phyloP scores from a whole-genome alignment of 2,329 filamentous ascomycete genomes.

The Colletotrichum sp. region DNA sequence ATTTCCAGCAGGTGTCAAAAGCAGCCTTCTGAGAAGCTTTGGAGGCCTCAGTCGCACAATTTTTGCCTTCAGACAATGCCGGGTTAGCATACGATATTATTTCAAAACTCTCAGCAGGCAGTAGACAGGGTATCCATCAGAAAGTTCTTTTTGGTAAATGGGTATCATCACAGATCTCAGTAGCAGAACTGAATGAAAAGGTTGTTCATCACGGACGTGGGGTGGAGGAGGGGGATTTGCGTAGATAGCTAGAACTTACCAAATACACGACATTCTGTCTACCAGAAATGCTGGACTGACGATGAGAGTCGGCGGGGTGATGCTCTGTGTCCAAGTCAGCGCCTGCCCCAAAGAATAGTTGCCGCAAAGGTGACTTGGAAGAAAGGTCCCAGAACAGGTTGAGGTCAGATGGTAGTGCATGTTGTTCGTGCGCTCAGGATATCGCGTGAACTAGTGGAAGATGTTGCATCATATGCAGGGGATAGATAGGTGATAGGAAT shows the following conservation, averaged over 20 bases:
- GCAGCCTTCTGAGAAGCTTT: background rate
- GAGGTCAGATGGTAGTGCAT: constrained; percentile 79
- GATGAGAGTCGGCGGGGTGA: background rate
- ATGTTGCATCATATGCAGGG: constrained; percentile 52
- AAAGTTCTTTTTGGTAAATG: constrained; percentile 69
- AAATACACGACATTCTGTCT: background rate
- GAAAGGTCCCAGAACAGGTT: background rate
- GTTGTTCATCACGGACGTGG: constrained; percentile 65
- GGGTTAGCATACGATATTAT: background rate
- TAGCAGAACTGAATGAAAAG: constrained; percentile 75
- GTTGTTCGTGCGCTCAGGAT: constrained; percentile 67
- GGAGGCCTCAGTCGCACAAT: background rate
- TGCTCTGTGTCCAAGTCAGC: background rate
- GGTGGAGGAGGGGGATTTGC: background rate
- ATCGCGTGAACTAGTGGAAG: constrained; percentile 66
- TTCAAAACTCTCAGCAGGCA: background rate
- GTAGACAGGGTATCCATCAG: constrained; percentile 44
- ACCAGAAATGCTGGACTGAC: background rate
- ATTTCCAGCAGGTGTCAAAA: background rate
- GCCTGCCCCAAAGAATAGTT: background rate
- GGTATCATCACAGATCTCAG: constrained; percentile 72
- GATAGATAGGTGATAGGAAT: constrained; percentile 7
- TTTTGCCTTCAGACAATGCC: background rate
- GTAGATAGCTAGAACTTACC: background rate
- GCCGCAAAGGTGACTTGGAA: background rate